Base-by-base conservation (phyloP, 371 early-diverging fungal genomes). In the Mucor saturninus region DNA sequence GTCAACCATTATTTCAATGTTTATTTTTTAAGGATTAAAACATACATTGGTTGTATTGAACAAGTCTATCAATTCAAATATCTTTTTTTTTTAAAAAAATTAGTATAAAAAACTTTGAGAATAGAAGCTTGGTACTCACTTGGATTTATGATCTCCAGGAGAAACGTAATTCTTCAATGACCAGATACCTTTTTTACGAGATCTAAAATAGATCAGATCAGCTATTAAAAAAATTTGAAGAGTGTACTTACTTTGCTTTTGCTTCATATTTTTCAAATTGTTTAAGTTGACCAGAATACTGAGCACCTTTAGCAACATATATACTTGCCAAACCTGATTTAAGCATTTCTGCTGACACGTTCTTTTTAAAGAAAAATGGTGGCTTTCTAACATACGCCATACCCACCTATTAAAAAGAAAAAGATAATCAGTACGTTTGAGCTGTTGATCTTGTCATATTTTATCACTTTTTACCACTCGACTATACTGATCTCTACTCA, bases 331-430 rank as follows among this genome's bases (percentile, higher is more conserved):
- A 68, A 4, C 94, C 94, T 14, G 69, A 67, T 64, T 80, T 73
- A 5, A 91, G 65, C 89, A 93, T 86, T 59, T 89, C 86, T 1
- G 82, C 59, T 38, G 91, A 87, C 9, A 93, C 84, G 67, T 93
- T 91, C 30, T 74, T 80, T 61, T 45, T 77, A 58, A 57, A 64
- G 64, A 50, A 83, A 63, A 69, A 83, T 38, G 67, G 86, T 26
- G 61, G 70, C 21, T 64, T 37, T 28, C 86, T 80, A 5, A 80
- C 76, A 72, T 80, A 86, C 5, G 85, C 89, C 85, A 90, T 87
- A 2, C 79, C 84, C 5, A 91, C 84, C 85, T 85, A 51, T 40
- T 14, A 40, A 9, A 35, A 29, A 0, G n/a, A 48, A 4, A 7
- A 8, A 5, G 13, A 38, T 11, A 28, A 1, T 21, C 15, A 11